Conservation (phyloP, 2,329 filamentous ascomycete genomes). For the Celoporthe dispersa region DNA sequence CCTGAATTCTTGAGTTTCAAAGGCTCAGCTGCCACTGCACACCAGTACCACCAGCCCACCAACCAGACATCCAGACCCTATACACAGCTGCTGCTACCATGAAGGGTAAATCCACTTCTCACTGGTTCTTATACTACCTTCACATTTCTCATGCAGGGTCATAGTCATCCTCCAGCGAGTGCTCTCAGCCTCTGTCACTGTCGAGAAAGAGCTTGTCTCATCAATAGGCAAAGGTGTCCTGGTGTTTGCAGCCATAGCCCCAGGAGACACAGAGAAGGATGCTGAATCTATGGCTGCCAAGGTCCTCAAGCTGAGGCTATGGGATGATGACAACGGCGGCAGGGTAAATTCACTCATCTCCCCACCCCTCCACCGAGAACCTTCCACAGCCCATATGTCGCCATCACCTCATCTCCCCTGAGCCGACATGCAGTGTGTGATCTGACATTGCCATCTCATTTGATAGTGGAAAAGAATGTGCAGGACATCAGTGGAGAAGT, state of each 20-base stretch:
- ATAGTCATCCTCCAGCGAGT: conserved; percentile 91
- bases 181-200: conserved; percentile 91
- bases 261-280: conserved; percentile 88
- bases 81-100: conserved; percentile 29
- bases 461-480: conserved; percentile 87
- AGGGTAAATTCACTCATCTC: conserved; percentile 52
- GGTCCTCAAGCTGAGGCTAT: conserved; percentile 86
- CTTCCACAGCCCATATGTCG: neutral
- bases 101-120: conserved; percentile 41
- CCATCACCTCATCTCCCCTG: neutral
- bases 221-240: conserved; percentile 89
- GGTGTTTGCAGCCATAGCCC: conserved; percentile 88
- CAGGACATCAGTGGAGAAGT: conserved; percentile 88
- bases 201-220: conserved; percentile 88
- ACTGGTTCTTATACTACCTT: neutral
- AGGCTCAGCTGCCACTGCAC: neutral
- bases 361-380: neutral
- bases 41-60: neutral
- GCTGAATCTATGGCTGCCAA: conserved; percentile 82
- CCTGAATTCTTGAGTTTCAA: neutral
- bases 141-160: conserved; percentile 28
- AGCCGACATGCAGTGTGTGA: neutral
- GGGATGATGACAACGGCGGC: conserved; percentile 78
- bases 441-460: conserved; percentile 28
- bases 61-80: too few relatives aligned